phyloP scores from a whole-genome alignment of 2,329 filamentous ascomycete genomes.

The Xylaria sp. region DNA sequence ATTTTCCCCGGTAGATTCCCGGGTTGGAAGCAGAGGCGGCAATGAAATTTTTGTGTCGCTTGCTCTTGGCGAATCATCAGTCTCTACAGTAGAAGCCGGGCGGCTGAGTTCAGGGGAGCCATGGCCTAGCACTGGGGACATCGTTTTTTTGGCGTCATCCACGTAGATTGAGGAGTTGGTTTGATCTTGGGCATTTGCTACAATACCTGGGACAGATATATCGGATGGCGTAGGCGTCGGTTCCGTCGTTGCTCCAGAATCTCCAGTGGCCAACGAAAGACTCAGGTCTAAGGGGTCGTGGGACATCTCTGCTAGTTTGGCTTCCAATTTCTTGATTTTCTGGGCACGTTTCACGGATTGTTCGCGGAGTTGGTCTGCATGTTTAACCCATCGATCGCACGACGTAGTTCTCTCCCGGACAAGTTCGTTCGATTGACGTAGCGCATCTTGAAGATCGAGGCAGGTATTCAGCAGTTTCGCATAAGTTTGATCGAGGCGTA shows the following conservation, averaged over 20 bases:
- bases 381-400: conserved; percentile 41
- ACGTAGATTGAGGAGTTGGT: neutral
- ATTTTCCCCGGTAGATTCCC: neutral
- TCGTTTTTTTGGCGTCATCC: neutral
- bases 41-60: conserved; percentile 20
- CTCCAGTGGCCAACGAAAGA: conserved; percentile 22
- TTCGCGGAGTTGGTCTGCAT: conserved; percentile 39
- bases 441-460: conserved; percentile 24
- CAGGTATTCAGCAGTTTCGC: conserved; percentile 33
- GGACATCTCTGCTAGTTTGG: conserved; percentile 27
- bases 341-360: conserved; percentile 24
- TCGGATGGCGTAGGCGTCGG: neutral
- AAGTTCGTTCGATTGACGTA: conserved; percentile 30
- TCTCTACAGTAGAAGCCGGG: neutral
- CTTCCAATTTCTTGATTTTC: conserved; percentile 41
- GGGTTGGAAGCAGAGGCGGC: conserved; percentile 28
- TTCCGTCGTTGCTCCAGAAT: conserved; percentile 4
- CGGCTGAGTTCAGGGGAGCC: neutral
- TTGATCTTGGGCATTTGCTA: neutral
- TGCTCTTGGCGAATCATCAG: neutral
- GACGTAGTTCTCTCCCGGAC: conserved; percentile 41
- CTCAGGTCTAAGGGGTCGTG: conserved; percentile 19
- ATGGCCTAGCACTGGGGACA: neutral
- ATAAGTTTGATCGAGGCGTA: conserved; percentile 38
- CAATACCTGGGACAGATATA: neutral